phyloP scores from a whole-genome alignment of 129 eudicot genomes.

The Silybum marianum region DNA sequence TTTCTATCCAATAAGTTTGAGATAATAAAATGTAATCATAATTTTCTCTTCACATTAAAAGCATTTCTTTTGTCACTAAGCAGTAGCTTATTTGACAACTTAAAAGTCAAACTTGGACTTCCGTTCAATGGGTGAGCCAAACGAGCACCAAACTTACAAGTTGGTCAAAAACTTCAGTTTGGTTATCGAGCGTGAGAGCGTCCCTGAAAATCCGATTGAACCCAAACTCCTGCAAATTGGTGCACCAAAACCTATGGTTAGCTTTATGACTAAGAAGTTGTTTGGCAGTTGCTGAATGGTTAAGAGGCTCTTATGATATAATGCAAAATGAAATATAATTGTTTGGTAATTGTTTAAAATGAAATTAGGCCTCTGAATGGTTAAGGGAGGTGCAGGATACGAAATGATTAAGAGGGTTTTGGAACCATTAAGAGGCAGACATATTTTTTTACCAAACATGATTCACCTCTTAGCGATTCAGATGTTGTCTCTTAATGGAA shows the following conservation, averaged over 20 bases:
- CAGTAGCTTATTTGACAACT: not conserved
- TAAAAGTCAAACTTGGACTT: conserved; percentile 18
- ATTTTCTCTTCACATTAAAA: not conserved
- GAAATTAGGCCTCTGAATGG: too few relatives aligned
- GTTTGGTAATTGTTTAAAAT: too few relatives aligned
- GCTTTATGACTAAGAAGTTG: not conserved
- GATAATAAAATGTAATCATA: not conserved
- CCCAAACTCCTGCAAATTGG: conserved; percentile 65
- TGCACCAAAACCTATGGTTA: not conserved
- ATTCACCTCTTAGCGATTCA: too few relatives aligned
- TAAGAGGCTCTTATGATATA: too few relatives aligned
- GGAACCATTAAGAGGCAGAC: too few relatives aligned
- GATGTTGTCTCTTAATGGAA: too few relatives aligned
- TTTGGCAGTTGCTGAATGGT: too few relatives aligned
- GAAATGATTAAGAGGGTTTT: too few relatives aligned
- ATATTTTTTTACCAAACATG: too few relatives aligned
- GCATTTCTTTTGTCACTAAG: not conserved
- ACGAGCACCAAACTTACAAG: conserved; percentile 57
- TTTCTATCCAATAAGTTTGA: too few relatives aligned
- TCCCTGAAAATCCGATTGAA: conserved; percentile 82
- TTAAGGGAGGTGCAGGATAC: too few relatives aligned
- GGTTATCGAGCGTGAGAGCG: conserved; percentile 60
- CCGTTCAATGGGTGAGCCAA: not conserved
- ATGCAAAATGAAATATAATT: too few relatives aligned
- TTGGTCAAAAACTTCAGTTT: conserved; percentile 61